Percentiles rank a stretch among this genome's conserved stretches.
These are phyloP conservation scores for Coemansia sp. DNA, from an alignment of 192 early-diverging fungal genomes.

Conservation along the genomic window DNA sequence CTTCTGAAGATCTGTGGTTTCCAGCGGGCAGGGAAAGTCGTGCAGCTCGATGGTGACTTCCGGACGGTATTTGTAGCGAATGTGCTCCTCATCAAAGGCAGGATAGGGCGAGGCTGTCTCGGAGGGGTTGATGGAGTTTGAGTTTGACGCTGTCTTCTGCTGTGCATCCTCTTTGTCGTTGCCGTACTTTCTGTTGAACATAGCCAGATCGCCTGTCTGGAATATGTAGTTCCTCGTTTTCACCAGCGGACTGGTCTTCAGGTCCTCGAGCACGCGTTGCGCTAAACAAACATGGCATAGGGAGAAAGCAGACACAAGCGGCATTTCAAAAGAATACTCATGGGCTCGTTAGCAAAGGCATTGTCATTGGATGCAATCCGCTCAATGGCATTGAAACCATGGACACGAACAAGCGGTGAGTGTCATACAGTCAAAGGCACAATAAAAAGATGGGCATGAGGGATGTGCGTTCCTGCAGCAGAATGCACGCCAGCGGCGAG, in stretches of 20 bases:
- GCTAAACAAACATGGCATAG: conserved; percentile 22
- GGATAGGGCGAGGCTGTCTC: conserved; percentile 45
- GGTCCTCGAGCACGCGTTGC: conserved; percentile 49
- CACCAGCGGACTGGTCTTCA: conserved; percentile 42
- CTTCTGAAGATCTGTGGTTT: conserved; percentile 51
- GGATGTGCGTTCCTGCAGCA: background rate
- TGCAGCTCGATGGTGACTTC: conserved; percentile 57
- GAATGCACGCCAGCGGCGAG: background rate
- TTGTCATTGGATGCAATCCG: background rate
- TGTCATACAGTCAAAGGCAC: no score
- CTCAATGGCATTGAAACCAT: background rate
- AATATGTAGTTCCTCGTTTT: conserved; percentile 47
- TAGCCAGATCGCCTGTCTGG: conserved; percentile 33
- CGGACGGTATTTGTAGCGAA: conserved; percentile 54
- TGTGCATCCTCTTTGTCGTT: conserved; percentile 13
- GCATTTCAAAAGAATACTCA: background rate
- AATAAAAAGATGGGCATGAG: background rate
- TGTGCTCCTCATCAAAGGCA: conserved; percentile 53
- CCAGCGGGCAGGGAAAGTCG: conserved; percentile 51
- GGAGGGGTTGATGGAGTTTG: conserved; percentile 21
- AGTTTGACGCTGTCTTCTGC: conserved; percentile 14
- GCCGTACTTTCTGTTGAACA: conserved; percentile 53
- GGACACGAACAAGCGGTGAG: background rate
- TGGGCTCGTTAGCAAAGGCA: background rate
- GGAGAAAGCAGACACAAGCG: background rate